Percentiles rank a stretch among this genome's conserved stretches.
Conservation (phyloP, 2,329 filamentous ascomycete genomes). For the Cladosporium colombiae region DNA sequence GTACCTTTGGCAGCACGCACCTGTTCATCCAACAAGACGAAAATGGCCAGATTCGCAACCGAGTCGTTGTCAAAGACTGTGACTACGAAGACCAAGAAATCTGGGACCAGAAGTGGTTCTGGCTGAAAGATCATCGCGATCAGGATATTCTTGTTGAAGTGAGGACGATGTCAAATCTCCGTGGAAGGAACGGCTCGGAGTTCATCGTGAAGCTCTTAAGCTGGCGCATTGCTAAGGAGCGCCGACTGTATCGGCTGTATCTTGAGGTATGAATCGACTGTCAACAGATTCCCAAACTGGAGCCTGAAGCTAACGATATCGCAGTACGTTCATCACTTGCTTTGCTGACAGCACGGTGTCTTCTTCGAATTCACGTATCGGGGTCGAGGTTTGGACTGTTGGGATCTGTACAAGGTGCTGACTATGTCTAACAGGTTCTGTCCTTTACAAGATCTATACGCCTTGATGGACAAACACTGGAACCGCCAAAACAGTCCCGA, state of each 20-base stretch:
- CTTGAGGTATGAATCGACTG: background rate
- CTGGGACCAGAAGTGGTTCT: background rate
- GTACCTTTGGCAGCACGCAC: background rate
- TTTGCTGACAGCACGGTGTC: too few relatives aligned
- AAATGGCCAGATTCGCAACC: background rate
- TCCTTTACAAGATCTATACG: background rate
- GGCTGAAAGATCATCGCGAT: background rate
- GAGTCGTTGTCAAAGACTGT: slow-evolving; percentile 3
- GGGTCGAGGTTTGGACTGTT: too few relatives aligned
- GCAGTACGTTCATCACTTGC: background rate
- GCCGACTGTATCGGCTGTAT: background rate
- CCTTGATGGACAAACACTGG: background rate
- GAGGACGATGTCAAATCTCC: background rate
- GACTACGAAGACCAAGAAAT: background rate
- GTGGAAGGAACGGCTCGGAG: background rate
- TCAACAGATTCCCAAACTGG: background rate
- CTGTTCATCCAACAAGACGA: background rate
- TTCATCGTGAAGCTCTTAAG: slow-evolving; percentile 1
- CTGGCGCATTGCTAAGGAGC: background rate
- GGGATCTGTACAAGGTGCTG: too few relatives aligned
- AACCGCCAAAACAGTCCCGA: background rate
- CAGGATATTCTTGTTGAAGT: background rate
- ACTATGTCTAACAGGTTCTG: background rate
- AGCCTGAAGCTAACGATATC: background rate
- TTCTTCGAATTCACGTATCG: too few relatives aligned